Evolutionary conservation across 768 basidiomycete genomes (phyloP).

Genomic region (Podaxis sp.): DNA sequence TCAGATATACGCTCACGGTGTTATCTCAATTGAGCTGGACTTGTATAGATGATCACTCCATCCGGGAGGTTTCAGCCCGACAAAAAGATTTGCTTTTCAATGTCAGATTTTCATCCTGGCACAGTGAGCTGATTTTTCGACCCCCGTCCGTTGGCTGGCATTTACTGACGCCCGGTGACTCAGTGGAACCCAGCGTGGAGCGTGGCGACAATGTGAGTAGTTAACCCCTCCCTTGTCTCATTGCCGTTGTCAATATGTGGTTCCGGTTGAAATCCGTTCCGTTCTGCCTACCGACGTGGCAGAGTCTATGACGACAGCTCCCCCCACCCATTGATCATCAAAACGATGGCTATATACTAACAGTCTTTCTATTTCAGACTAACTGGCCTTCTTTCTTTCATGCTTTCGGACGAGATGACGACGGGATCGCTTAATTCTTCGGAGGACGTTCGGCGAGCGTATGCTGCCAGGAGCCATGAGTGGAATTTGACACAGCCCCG

Average conservation of each 20-base stretch:
- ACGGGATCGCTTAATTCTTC: constrained; percentile 87
- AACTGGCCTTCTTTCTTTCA: constrained; percentile 91
- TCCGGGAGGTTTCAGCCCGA: constrained; percentile 90
- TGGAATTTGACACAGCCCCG: constrained; percentile 82
- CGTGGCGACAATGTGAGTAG: constrained; percentile 85
- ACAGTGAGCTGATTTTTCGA: constrained; percentile 50
- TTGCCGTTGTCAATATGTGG: not conserved
- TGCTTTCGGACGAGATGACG: constrained; percentile 96
- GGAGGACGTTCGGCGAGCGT: constrained; percentile 72
- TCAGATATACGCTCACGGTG: constrained; percentile 2
- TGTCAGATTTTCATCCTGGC: constrained; percentile 94
- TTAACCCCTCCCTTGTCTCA: constrained; percentile 13
- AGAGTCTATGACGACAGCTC: constrained; percentile 9
- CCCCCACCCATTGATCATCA: not conserved
- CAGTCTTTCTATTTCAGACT: constrained; percentile 49
- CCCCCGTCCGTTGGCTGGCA: not conserved
- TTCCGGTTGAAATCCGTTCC: not conserved
- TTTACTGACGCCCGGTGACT: constrained; percentile 10
- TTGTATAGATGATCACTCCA: constrained; percentile 81
- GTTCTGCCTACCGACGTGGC: constrained; percentile 11
- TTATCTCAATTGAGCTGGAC: constrained; percentile 8
- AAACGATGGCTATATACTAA: constrained; percentile 6
- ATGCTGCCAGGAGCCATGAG: constrained; percentile 77
- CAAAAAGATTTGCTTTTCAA: constrained; percentile 97
- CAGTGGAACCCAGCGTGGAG: constrained; percentile 98